Conservation (phyloP, 2,329 filamentous ascomycete genomes). For the Aspergillus pseudoterreus region DNA sequence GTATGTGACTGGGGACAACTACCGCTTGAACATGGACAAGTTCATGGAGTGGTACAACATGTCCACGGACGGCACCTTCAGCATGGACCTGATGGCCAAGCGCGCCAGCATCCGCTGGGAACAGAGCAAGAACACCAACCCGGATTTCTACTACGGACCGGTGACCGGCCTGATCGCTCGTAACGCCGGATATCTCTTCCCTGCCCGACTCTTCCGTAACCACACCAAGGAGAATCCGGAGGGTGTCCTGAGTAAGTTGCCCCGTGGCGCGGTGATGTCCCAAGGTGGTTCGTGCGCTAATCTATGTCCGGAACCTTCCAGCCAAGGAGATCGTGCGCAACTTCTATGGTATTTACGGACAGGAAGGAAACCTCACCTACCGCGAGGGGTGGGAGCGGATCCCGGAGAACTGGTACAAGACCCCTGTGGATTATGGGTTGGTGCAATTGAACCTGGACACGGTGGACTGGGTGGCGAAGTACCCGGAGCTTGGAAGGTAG, state of each 20-base stretch:
- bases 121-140: conserved; percentile 49
- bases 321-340: conserved; percentile 41
- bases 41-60: conserved; percentile 49
- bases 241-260: conserved; percentile 33
- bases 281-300: background rate
- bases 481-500: conserved; percentile 40
- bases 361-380: conserved; percentile 41
- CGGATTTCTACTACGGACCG: conserved; percentile 54
- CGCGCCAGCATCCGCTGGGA: conserved; percentile 46
- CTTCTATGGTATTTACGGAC: conserved; percentile 48
- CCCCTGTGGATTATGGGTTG: conserved; percentile 45
- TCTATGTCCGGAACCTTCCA: conserved; percentile 11
- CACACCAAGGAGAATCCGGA: conserved; percentile 41
- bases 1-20: conserved; percentile 50
- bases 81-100: conserved; percentile 42
- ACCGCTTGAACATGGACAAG: conserved; percentile 50
- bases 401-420: conserved; percentile 52
- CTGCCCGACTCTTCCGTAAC: conserved; percentile 44
- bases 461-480: conserved; percentile 32
- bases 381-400: conserved; percentile 50
- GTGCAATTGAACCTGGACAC: conserved; percentile 42
- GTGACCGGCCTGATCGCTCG: conserved; percentile 49
- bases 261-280: background rate
- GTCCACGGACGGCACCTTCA: conserved; percentile 37
- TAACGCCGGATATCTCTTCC: conserved; percentile 48